Percentiles rank a stretch among this genome's conserved stretches.
These are phyloP conservation scores for Pneumocystis jirovecii DNA, from an alignment of 1,139 yeast genomes.

Conservation along the genomic window DNA sequence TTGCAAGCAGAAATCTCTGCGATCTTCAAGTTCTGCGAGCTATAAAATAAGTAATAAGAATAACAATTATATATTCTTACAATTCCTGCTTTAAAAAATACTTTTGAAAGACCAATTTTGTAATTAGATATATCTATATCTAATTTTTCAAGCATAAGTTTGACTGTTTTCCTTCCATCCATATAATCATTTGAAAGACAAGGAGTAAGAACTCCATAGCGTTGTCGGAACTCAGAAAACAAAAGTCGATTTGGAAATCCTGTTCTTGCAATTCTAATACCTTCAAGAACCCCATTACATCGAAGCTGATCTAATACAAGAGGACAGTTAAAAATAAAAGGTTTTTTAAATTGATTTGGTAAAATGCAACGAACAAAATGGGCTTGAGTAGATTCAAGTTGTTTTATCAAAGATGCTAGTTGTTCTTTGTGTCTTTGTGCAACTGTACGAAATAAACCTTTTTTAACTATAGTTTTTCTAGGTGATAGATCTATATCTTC, in stretches of 20 bases:
- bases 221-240: conserved; percentile 60
- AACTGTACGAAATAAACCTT: conserved; percentile 57
- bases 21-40: conserved; percentile 72
- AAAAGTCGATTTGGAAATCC: conserved; percentile 90
- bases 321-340: conserved; percentile 56
- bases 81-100: conserved; percentile 93
- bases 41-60: neutral
- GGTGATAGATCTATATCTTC: conserved; percentile 14
- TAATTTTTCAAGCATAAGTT: conserved; percentile 46
- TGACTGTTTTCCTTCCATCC: conserved; percentile 49
- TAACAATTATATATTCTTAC: neutral
- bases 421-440: conserved; percentile 70
- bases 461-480: conserved; percentile 19
- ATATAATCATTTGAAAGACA: conserved; percentile 26
- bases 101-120: conserved; percentile 73
- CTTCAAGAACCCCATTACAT: conserved; percentile 96
- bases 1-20: conserved; percentile 52
- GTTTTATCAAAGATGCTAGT: conserved; percentile 53
- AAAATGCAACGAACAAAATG: conserved; percentile 93
- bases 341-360: conserved; percentile 66
- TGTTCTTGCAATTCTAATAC: conserved; percentile 89
- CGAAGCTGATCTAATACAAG: conserved; percentile 78
- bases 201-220: conserved; percentile 53
- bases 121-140: conserved; percentile 49
- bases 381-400: conserved; percentile 71